phyloP scores from a whole-genome alignment of 2,329 filamentous ascomycete species.

The Fusarium anthophilum region DNA sequence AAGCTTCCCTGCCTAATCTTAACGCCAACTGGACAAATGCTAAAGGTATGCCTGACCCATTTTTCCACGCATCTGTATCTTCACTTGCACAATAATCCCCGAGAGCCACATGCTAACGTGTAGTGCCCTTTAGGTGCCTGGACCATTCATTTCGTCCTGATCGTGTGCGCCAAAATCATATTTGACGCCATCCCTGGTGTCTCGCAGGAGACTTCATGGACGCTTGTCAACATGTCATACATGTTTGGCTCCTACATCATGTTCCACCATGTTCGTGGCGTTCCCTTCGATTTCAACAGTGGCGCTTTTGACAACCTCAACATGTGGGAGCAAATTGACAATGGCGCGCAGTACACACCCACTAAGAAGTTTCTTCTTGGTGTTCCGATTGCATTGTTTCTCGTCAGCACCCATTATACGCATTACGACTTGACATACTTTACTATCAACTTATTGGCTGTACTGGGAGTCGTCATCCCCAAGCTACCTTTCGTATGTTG shows the following conservation, averaged over 20 bases:
- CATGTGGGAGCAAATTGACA: slow-evolving; percentile 99
- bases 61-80: slow-evolving; percentile 1
- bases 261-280: slow-evolving; percentile 98
- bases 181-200: slow-evolving; percentile 97
- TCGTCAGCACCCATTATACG: slow-evolving; percentile 98
- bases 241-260: slow-evolving; percentile 99
- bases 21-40: slow-evolving; percentile 99
- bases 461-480: slow-evolving; percentile 91
- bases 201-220: slow-evolving; percentile 98
- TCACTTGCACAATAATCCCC: neutral
- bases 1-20: slow-evolving; percentile 91
- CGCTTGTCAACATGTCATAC: slow-evolving; percentile 97
- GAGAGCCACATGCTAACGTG: slow-evolving; percentile 29
- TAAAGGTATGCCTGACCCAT: slow-evolving; percentile 74
- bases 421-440: slow-evolving; percentile 98
- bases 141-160: slow-evolving; percentile 96
- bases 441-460: slow-evolving; percentile 94
- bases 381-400: slow-evolving; percentile 92
- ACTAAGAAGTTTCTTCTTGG: slow-evolving; percentile 98
- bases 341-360: slow-evolving; percentile 97
- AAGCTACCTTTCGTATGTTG: slow-evolving; percentile 91
- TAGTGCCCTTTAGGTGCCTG: slow-evolving; percentile 76
- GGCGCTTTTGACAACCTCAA: slow-evolving; percentile 99
- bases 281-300: slow-evolving; percentile 98
- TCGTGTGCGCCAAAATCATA: slow-evolving; percentile 90